phyloP scores from a whole-genome alignment of 768 basidiomycete species.

The Lactarius hatsudake region DNA sequence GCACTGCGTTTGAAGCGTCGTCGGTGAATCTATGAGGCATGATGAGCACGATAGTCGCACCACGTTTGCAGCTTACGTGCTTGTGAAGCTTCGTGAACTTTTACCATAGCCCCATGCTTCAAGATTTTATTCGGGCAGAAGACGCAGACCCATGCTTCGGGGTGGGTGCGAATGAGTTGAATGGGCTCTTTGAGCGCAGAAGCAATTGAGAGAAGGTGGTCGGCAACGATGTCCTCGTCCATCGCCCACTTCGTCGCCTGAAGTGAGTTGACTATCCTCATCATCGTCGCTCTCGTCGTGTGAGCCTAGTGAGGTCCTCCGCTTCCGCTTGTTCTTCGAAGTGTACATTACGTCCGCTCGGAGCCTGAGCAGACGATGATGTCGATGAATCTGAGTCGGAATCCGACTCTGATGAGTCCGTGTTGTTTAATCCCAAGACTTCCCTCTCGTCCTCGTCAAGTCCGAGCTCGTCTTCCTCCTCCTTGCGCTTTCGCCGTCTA shows the following conservation, averaged over 20 bases:
- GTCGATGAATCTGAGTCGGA: constrained; percentile 49
- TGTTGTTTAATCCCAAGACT: constrained; percentile 65
- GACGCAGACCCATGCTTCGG: constrained; percentile 57
- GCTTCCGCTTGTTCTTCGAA: constrained; percentile 14
- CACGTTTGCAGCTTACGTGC: constrained; percentile 48
- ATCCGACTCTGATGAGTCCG: constrained; percentile 61
- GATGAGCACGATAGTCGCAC: neutral
- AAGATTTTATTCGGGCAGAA: constrained; percentile 73
- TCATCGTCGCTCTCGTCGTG: constrained; percentile 35
- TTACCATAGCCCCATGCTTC: constrained; percentile 54
- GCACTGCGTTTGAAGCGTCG: constrained; percentile 57
- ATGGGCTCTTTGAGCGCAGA: constrained; percentile 64
- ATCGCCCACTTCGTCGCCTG: constrained; percentile 30
- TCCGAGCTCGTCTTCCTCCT: constrained; percentile 64
- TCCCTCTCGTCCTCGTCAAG: constrained; percentile 63
- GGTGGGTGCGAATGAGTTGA: constrained; percentile 54
- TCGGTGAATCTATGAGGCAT: constrained; percentile 52
- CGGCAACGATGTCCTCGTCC: constrained; percentile 33
- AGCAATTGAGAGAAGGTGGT: constrained; percentile 49
- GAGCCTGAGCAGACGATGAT: constrained; percentile 17
- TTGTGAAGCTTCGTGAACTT: constrained; percentile 55
- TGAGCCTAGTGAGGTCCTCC: constrained; percentile 17
- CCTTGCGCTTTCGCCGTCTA: constrained; percentile 56
- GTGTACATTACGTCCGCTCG: neutral
- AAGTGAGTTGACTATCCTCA: constrained; percentile 22